Evolutionary conservation across 2,329 filamentous ascomycete genomes (phyloP), one percentile per base, ranked within the genome.

Genomic region (Hymenoscyphus occultus): DNA sequence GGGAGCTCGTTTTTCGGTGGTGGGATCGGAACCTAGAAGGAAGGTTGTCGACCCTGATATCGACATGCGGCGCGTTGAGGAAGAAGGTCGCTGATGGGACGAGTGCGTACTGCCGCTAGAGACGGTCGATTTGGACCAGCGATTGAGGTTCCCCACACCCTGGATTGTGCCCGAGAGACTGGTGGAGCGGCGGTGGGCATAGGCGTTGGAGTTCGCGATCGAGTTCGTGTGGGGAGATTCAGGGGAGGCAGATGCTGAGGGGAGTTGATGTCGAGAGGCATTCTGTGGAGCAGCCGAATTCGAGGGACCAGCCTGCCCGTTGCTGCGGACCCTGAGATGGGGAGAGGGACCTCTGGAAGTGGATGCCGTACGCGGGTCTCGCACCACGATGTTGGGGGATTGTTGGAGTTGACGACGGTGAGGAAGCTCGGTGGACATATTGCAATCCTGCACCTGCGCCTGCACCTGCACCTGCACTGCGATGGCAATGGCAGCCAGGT

Each of bases 41-140:
- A 60, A 66, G n/a, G 64, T 64, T 14, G 57, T 59, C 19, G 64
- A 66, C 12, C 58, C 61, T 13, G 61, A 64, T 31, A 66, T 35
- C 5, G 68, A 69, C 65, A 70, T 68, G 19, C 69, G 68, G 59
- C 68, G 67, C 32, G 69, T 66, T 28, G 69, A 71, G 59, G 63
- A 60, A 10, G 58, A 67, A 19, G 66, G 65, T 32, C 64, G 65
- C 54, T 68, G 66, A 35, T 68, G 68, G 1, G 62, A 61, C 13
- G 70, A 66, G 13, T 61, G 63, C 9, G 63, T 60, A 45, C 65
- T 65, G 10, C 58, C 59, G 56, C 70, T 72, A 13, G 69, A 70
- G 16, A 63, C 64, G 2, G 69, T 71, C 1, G 68, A 69, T 61
- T 68, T 71, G 14, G 69, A 71, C 69, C 69, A 71, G 42, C 71